phyloP scores from a whole-genome alignment of 768 basidiomycete genomes.

The Hemileccinum rubropunctum region DNA sequence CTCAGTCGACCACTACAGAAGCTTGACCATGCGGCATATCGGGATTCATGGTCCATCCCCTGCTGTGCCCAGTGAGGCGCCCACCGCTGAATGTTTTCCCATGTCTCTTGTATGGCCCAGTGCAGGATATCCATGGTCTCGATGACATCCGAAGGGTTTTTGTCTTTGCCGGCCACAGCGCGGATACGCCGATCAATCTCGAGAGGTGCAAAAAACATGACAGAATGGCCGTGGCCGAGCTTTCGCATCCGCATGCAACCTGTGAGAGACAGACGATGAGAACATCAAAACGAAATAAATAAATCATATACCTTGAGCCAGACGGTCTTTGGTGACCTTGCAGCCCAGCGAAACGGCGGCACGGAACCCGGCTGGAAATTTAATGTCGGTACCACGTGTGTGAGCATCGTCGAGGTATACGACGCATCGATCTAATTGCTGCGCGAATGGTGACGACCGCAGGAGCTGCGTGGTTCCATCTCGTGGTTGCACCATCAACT shows the following conservation, averaged over 20 bases:
- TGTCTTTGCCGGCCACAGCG: background rate
- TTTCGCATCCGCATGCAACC: slow-evolving; percentile 1
- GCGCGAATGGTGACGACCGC: background rate
- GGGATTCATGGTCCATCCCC: background rate
- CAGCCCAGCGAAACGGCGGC: background rate
- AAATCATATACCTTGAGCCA: background rate
- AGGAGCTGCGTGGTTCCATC: background rate
- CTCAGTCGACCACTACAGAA: background rate
- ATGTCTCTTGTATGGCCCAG: background rate
- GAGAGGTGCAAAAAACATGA: background rate
- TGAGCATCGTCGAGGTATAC: background rate
- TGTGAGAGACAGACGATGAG: background rate
- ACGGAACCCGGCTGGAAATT: background rate
- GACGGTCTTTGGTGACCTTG: background rate
- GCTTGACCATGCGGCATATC: background rate
- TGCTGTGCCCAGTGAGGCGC: background rate
- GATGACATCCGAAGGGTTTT: background rate
- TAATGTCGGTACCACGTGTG: background rate
- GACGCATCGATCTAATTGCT: background rate
- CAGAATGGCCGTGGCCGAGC: background rate
- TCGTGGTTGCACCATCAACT: background rate
- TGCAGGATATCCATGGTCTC: background rate
- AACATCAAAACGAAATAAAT: background rate
- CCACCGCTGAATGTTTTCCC: background rate
- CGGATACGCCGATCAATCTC: background rate